Percentiles rank a stretch among this genome's conserved stretches.
Evolutionary conservation across 306 rosid species (phyloP).

Genomic region (Rosa lucieae): DNA sequence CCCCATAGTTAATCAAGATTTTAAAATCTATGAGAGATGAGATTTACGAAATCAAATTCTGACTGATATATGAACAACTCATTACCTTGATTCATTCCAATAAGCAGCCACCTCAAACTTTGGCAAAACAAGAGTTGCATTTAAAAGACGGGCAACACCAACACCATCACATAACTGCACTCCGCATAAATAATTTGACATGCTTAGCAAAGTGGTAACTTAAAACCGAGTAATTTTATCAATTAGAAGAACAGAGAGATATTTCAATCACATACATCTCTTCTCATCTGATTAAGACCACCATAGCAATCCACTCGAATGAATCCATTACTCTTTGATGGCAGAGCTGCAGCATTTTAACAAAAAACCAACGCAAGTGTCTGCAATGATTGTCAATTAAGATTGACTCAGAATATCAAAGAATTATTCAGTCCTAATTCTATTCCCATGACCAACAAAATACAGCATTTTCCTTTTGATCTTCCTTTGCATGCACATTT

Average conservation of each 20-base stretch:
- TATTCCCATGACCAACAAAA: constrained; percentile 4
- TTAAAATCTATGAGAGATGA: background rate
- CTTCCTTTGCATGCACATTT: background rate
- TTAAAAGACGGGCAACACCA: constrained; percentile 78
- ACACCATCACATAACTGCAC: constrained; percentile 94
- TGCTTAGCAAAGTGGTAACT: constrained; percentile 26
- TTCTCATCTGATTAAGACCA: constrained; percentile 93
- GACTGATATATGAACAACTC: constrained; percentile 4
- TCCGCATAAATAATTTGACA: constrained; percentile 18
- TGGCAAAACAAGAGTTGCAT: constrained; percentile 83
- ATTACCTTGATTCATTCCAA: constrained; percentile 92
- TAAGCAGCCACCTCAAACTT: constrained; percentile 95
- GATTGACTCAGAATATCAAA: constrained; percentile 55
- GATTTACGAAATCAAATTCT: background rate
- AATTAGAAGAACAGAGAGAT: constrained; percentile 8
- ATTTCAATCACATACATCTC: constrained; percentile 68
- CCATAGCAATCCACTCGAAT: constrained; percentile 95
- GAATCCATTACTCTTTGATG: constrained; percentile 67
- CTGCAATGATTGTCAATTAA: constrained; percentile 85
- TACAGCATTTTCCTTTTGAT: background rate
- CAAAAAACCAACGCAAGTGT: constrained; percentile 60
- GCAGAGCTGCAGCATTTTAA: constrained; percentile 81
- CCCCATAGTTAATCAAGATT: background rate
- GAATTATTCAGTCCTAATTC: constrained; percentile 3
- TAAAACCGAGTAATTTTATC: background rate